Evolutionary conservation across 768 basidiomycete genomes (phyloP), one percentile per base, ranked within the genome.

Genomic region (Paxillus ammoniavirescens): DNA sequence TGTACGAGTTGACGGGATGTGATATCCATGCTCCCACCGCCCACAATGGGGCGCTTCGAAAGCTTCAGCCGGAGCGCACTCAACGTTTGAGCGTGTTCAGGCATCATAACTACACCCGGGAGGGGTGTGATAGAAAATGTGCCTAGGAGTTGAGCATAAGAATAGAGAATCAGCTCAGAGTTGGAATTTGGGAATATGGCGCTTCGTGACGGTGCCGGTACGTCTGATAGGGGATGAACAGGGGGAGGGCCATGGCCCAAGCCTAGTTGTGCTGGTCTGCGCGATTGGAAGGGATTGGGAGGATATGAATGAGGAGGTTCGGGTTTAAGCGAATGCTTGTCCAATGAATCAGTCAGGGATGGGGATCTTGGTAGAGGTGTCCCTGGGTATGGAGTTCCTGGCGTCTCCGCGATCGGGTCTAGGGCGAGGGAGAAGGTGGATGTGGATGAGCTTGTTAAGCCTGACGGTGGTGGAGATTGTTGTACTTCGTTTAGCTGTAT

Each of bases 11-110:
- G 64, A 46, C 59, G 63, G 0, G 80, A 76, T 6, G 82, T 78
- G 42, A 91, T 89, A 59, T 90, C 86, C 88, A 91, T 91, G 60
- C 87, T 83, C 6, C 90, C 89, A 1, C 89, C 89, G 0, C 86
- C 70, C 5, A 79, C 73, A 33, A 71, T 52, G 17, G 76, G 49
- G 3, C 72, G 71, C 36, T 75, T 82, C 17, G 77, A 67, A 15
- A 89, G 69, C 6, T 74, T 75, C 3, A 75, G 64, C 6, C 87
- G 78, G 5, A 87, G 73, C 0, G 71, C 63, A 26, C 73, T 68
- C 50, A 87, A 66, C 0, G 74, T 73, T 1, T 73, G 74, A 0
- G 65, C 64, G 42, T 86, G 80, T 14, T 82, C 79, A 2, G 68
- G 68, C 2, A 76, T 72, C 21, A 74, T 65, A n/a, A 67, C 62